Base-by-base conservation (phyloP, 2,329 filamentous ascomycete genomes). In the Fusarium papillatum region DNA sequence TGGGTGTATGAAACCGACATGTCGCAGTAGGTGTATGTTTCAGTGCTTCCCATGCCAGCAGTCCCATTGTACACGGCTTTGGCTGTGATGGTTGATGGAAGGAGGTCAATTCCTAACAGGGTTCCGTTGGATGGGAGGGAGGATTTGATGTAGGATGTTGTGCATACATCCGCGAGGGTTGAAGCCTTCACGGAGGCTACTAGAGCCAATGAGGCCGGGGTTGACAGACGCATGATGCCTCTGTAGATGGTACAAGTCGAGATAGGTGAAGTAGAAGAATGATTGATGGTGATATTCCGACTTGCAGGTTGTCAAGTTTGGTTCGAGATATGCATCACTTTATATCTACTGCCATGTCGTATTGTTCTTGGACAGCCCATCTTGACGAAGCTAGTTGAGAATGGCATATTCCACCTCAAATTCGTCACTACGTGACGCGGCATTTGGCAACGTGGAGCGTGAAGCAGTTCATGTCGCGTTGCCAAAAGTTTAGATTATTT, bases 1-100 rank as follows among this genome's bases (percentile, higher is more conserved):
- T 84, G 83, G 1, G 81, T 81, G 70, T 84, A 84, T 3, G 76
- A 68, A n/a, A 84, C 72, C 26, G 82, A 83, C 22, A 83, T 80
- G 43, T 84, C 84, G 73, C 82, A 84, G 74, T 83, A 83, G 57
- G 69, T 79, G 72, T 78, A 79, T 8, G 68, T 38, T 7, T 73
- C 81, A 66, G 80, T 80, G 41, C 76, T 78, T 31, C 77, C 77
- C 36, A 72, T 75, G 26, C 78, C 77, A 19, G 39, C 60, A 31
- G 74, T 70, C 11, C 70, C 73, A 39, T 73, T 73, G 62, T 73
- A 73, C 16, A 75, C 70, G 14, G 67, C 60, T 29, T 53, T 65
- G 9, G 85, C 86, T 6, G 84, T 85, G 7, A 87, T 84, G 2
- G 85, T 77, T 0, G 84, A 85, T 5, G 86, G 83, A 66, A 86